phyloP scores from a whole-genome alignment of 2,329 filamentous ascomycete genomes.

The Curvularia lunata region DNA sequence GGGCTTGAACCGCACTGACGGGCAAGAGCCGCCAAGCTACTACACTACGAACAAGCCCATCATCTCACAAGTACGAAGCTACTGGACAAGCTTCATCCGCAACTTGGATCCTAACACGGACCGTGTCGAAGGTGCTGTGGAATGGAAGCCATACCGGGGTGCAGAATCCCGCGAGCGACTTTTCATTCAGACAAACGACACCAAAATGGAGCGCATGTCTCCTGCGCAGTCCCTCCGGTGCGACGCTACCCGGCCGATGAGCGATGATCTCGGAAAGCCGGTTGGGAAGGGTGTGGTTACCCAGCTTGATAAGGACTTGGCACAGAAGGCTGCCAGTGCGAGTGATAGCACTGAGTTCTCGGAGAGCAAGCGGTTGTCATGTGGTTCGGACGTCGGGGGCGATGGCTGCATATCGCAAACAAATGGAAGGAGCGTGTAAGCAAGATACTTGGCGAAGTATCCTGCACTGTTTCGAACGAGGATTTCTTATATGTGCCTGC shows the following conservation, averaged over 20 bases:
- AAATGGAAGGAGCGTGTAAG: no score
- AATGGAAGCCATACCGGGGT: constrained; percentile 58
- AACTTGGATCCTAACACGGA: constrained; percentile 69
- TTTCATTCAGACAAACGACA: constrained; percentile 49
- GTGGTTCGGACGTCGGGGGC: background rate
- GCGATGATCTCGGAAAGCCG: constrained; percentile 17
- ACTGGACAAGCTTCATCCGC: constrained; percentile 77
- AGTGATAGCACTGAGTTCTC: constrained; percentile 11
- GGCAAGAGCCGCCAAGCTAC: constrained; percentile 63
- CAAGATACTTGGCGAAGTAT: no score
- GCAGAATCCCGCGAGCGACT: constrained; percentile 35
- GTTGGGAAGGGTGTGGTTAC: constrained; percentile 15
- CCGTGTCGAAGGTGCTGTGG: constrained; percentile 54
- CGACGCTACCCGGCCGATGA: constrained; percentile 19
- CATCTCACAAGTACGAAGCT: constrained; percentile 68
- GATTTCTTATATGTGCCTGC: no score
- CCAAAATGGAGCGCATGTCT: constrained; percentile 49
- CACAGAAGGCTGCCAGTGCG: constrained; percentile 6
- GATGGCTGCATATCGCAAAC: background rate
- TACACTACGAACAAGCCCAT: constrained; percentile 62
- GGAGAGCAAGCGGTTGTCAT: background rate
- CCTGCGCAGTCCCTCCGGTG: constrained; percentile 17
- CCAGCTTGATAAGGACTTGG: constrained; percentile 10
- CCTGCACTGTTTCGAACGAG: no score
- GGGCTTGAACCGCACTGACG: constrained; percentile 63